Base-by-base conservation (phyloP, 2,329 filamentous ascomycete species). In the Xylariales sp. region DNA sequence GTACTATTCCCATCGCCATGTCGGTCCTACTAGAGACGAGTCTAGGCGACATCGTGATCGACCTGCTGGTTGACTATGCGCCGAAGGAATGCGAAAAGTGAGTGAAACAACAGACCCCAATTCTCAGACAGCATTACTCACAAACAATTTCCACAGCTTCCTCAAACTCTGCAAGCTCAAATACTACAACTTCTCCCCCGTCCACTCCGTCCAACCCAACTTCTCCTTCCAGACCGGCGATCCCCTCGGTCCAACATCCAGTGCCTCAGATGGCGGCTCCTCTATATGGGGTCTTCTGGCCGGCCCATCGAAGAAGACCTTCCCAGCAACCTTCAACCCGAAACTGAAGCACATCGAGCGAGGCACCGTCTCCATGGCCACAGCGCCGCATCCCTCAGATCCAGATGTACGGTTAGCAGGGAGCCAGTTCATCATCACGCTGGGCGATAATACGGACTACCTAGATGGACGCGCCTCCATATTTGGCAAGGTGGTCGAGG, bases 81-180 rank as follows among this genome's bases (percentile, higher is more conserved):
- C 93, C 91, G 2, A 91, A 84, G 63, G 82, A 89, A 53, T 97
- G 91, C 72, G 86, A 96, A 69, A 98, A 97, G 88, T 94, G 71
- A 73, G 86, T 74, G n/a, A 25, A 14, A 3, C 32, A 22, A 37
- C 43, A 45, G 22, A 4, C 38, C 28, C 5, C 14, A 22, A 27
- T 31, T 16, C 5, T 12, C 15, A 7, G 24, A n/a, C 24, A 22
- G 27, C 36, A 14, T 42, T 50, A 84, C 70, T 67, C 57, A 70
- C 10, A 12, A 14, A 11, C 14, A 6, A 14, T 16, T 8, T 18
- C 71, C 73, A 70, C 64, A 94, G 88, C 75, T 97, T 98, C 64
- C 73, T 98, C 43, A 97, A 98, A 75, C 86, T 98, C 54, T 96
- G 93, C 80, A 97, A 97, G 70, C 74, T 89, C 66, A 98, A 96